Evolutionary conservation across 257 asterid genomes (phyloP), one percentile per base, ranked within the genome.

Genomic region (Solanum arcanum): DNA sequence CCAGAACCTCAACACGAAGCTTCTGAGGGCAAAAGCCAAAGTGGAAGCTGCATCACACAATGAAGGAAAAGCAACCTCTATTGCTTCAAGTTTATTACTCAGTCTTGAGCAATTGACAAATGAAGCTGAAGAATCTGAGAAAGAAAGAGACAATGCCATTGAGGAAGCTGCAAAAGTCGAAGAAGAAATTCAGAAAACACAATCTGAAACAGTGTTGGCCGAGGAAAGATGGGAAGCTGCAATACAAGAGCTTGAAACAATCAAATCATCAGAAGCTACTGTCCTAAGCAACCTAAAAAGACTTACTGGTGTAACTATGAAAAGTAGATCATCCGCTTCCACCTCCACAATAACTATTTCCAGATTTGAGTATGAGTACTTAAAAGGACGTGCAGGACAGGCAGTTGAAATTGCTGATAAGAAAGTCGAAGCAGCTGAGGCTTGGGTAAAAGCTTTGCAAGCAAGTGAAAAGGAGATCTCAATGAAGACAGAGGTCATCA

Each of bases 401-500:
- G 98, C 98, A 29, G 91, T 90, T 87, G 96, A 91, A 86, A 88
- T 97, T 37, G 99, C 98, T 11, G 96, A 94, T 87, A 94, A 93
- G 91, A 97, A 95, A 68, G 95, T 97, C 52, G 96, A 90, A 59
- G 99, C 99, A 39, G 97, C 96, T 78, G 91, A 92, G 91, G 98
- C 99, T 41, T 97, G 99, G 99, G 84, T 92, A 10, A 98, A 94
- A 88, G 96, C 99, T 66, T 89, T 95, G 39, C 94, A 94, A 91
- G 98, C 96, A 72, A 94, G 95, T 59, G 98, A 95, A 87, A 94
- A 89, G 87, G 98, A 94, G 86, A 93, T 92, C 23, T 89, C 91
- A 66, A 89, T 92, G 87, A 90, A 91, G 88, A 89, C 94, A 0
- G 96, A 95, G 91, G 87, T 89, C 85, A 47, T 90, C 27, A 84